Conservation (phyloP, 1,139 yeast species). For the Pichia kudriavzevii region DNA sequence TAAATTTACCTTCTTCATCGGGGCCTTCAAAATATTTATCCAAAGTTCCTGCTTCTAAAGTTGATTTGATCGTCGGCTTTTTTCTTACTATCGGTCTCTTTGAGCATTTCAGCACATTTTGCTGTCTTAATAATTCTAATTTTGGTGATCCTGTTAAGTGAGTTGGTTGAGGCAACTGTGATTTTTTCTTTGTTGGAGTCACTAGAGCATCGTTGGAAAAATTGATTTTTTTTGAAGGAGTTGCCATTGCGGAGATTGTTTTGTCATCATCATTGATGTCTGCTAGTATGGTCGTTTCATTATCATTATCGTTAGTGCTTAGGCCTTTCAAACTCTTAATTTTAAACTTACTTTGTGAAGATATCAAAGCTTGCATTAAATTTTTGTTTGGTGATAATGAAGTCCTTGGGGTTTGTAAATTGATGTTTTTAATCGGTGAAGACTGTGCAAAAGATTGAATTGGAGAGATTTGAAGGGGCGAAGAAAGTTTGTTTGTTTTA, state of each 20-base stretch:
- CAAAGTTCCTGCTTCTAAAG: slow-evolving; percentile 83
- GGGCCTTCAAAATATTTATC: slow-evolving; percentile 83
- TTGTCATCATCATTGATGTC: slow-evolving; percentile 12
- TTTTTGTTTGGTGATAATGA: slow-evolving; percentile 8
- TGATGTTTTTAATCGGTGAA: slow-evolving; percentile 12
- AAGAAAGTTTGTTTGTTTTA: slow-evolving; percentile 7
- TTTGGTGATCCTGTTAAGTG: slow-evolving; percentile 43
- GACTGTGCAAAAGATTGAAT: slow-evolving; percentile 13
- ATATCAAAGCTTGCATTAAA: slow-evolving; percentile 3
- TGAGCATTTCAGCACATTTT: slow-evolving; percentile 25
- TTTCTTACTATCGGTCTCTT: slow-evolving; percentile 31
- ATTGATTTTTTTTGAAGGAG: slow-evolving; percentile 23
- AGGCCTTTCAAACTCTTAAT: not conserved
- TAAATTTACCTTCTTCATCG: slow-evolving; percentile 50
- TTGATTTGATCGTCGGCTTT: slow-evolving; percentile 52
- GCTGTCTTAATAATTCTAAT: slow-evolving; percentile 31
- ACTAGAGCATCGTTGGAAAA: slow-evolving; percentile 11
- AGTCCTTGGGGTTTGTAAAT: slow-evolving; percentile 13
- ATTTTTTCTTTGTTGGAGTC: slow-evolving; percentile 33
- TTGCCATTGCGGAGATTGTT: slow-evolving; percentile 16
- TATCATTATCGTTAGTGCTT: slow-evolving; percentile 1
- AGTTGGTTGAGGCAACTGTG: slow-evolving; percentile 18
- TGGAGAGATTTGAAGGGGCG: slow-evolving; percentile 12
- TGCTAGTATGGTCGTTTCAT: slow-evolving; percentile 9
- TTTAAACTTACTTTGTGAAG: slow-evolving; percentile 9